Evolutionary conservation across 768 basidiomycete genomes (phyloP).

Genomic region (Brasilioporus rufonigricans): DNA sequence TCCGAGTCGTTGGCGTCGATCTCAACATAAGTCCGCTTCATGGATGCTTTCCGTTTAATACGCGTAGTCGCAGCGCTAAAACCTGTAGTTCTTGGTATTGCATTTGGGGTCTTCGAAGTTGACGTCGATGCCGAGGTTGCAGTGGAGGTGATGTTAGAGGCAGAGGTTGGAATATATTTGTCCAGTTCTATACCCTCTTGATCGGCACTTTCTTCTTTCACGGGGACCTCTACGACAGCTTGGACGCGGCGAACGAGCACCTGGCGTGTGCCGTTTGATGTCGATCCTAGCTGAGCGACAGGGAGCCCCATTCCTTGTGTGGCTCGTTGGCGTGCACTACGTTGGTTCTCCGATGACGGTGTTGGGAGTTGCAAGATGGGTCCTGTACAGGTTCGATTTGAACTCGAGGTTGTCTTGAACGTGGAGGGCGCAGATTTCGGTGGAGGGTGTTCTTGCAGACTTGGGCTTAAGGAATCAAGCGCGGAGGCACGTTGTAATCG

Average conservation of each 20-base stretch:
- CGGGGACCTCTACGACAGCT: slow-evolving; percentile 53
- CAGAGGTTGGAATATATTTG: slow-evolving; percentile 7
- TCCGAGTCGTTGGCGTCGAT: slow-evolving; percentile 30
- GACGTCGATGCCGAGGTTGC: slow-evolving; percentile 13
- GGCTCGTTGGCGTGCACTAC: slow-evolving; percentile 21
- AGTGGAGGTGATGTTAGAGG: slow-evolving; percentile 11
- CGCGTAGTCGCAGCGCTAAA: slow-evolving; percentile 10
- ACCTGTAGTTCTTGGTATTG: not conserved
- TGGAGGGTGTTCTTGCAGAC: slow-evolving; percentile 32
- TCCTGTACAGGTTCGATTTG: slow-evolving; percentile 9
- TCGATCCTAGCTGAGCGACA: slow-evolving; percentile 4
- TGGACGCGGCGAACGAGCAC: slow-evolving; percentile 61
- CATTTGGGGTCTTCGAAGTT: slow-evolving; percentile 14
- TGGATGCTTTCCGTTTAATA: slow-evolving; percentile 16
- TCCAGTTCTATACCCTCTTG: slow-evolving; percentile 28
- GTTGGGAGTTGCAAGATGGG: slow-evolving; percentile 27
- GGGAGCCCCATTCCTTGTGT: slow-evolving; percentile 2
- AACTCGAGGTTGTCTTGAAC: slow-evolving; percentile 20
- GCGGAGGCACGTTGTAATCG: slow-evolving; percentile 15
- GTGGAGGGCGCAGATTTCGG: slow-evolving; percentile 30
- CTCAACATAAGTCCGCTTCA: slow-evolving; percentile 30
- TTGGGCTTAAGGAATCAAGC: slow-evolving; percentile 20
- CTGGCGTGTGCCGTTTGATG: slow-evolving; percentile 17
- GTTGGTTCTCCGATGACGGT: slow-evolving; percentile 31
- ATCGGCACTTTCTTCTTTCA: slow-evolving; percentile 60